Evolutionary conservation across 1,284 basidiomycete species (phyloP).

Genomic region (Austroboletus sp.): DNA sequence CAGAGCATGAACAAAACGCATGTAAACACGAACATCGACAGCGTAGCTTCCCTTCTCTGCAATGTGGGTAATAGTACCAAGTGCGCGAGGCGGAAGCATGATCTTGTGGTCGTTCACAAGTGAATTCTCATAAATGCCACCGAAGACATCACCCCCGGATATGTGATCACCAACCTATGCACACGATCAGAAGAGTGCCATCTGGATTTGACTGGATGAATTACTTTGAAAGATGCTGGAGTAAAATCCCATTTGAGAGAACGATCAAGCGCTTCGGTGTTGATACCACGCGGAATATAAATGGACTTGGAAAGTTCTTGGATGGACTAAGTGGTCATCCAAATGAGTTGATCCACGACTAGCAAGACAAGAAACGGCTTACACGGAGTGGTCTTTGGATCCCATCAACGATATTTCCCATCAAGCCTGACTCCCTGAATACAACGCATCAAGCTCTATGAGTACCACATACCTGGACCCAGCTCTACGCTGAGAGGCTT

Average conservation of each 20-base stretch:
- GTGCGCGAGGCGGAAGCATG: constrained; percentile 88
- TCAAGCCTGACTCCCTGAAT: constrained; percentile 58
- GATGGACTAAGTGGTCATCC: constrained; percentile 59
- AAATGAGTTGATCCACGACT: constrained; percentile 14
- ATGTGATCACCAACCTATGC: constrained; percentile 88
- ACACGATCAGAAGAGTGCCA: constrained; percentile 14
- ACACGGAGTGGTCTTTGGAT: constrained; percentile 88
- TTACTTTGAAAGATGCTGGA: constrained; percentile 73
- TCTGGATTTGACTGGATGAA: constrained; percentile 7
- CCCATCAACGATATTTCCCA: constrained; percentile 98
- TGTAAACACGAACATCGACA: constrained; percentile 63
- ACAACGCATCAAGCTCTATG: background rate
- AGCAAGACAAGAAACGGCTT: constrained; percentile 26
- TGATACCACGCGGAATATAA: constrained; percentile 97
- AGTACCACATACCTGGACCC: constrained; percentile 67
- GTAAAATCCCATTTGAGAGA: constrained; percentile 92
- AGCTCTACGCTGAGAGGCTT: constrained; percentile 97
- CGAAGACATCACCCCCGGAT: constrained; percentile 94
- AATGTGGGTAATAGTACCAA: constrained; percentile 91
- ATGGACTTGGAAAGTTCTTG: constrained; percentile 96
- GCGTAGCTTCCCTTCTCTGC: constrained; percentile 93
- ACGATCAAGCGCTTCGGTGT: constrained; percentile 91
- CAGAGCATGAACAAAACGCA: background rate
- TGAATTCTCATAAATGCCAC: constrained; percentile 94
- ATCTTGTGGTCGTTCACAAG: constrained; percentile 95